Base-by-base conservation (phyloP, 805 yeast genomes). In the Yarrowia hollandica region DNA sequence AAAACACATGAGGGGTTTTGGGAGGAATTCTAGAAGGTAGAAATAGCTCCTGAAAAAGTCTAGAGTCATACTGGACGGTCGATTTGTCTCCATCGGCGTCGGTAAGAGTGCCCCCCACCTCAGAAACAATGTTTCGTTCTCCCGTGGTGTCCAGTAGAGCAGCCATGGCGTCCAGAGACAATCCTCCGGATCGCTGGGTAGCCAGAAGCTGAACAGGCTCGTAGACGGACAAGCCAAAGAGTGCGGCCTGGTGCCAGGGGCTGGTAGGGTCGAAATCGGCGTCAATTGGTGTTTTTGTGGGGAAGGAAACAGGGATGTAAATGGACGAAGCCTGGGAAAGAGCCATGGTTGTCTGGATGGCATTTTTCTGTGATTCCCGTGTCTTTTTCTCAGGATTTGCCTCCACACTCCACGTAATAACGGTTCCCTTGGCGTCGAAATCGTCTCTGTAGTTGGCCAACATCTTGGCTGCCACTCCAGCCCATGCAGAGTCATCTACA, bases 401-500 rank as follows among this genome's bases (percentile, higher is more conserved):
- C 28, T 67, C 65, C 11, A 77, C 64, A 0, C 78, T 81, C 82
- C 85, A 83, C 1, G 79, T 73, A 37, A 78, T 74, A 0, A 78
- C 62, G 2, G 75, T 65, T 1, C 70, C 67, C 65, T 82, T 83
- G 1, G 84, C 78, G 14, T 84, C 74, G 64, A 80, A 85, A 65
- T 88, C 95, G 68, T 91, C 97, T 59, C 81, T 75, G 16, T 90
- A 54, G 7, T 77, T 79, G n/a, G 72, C 65, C 21, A 90, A 60
- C 62, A 83, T 64, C 44, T 77, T 76, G 37, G 72, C 69, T 4
- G 88, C 71, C 64, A 87, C 82, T 0, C 96, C 96, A 50, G 90
- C 86, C 98, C 98, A 92, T 0, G 86, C 87, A 19, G 82, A 77
- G 67, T 88, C 96, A 56, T 90, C 96, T 0, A 86, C 79, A 2